Base-by-base conservation (phyloP, 805 yeast genomes). In the Maudiozyma turicensis region DNA sequence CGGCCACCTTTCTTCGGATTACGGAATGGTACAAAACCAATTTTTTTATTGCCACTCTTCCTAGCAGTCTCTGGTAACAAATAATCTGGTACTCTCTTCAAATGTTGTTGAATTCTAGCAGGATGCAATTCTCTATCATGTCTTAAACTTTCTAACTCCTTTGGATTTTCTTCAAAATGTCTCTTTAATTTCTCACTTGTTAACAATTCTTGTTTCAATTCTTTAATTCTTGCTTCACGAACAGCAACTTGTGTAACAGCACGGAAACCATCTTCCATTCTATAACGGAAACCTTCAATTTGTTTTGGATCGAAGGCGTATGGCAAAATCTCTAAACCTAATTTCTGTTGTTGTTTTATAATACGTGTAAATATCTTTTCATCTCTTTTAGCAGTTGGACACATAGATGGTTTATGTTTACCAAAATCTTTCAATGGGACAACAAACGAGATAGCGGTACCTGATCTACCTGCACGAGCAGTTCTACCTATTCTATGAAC, bases 91-190 rank as follows among this genome's bases (percentile, higher is more conserved):
- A 93, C 91, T 65, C 95, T 78, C 65, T 87, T 90, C 70, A 93
- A 74, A 61, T 93, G 96, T 33, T 78, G 71, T 65, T 90, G 96
- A 6, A 81, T 77, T 66, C 95, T 79, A 1, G 90, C 73, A 8
- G 91, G 82, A 61, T 90, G 95, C 50, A 87, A 65, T 55, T 86
- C 95, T 59, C 83, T 86, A 64, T 93, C 99, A 62, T 93, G 99
- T 63, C 96, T 84, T 63, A 93, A 77, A 47, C 85, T 80, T 20
- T 81, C 80, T 59, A 93, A 75, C 68, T 93, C 99, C 62, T 87
- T 95, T 7, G 99, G 99, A 63, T 93, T 93, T 63, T 93, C 98
- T 66, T 91, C 96, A 64, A 93, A 93, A 69, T 88, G 95, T 62
- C 96, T 78, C 68, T 89, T 88, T 64, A 93, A 76, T 63, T 87